phyloP scores from a whole-genome alignment of 805 yeast species.

The Barnettozyma sucrosica region DNA sequence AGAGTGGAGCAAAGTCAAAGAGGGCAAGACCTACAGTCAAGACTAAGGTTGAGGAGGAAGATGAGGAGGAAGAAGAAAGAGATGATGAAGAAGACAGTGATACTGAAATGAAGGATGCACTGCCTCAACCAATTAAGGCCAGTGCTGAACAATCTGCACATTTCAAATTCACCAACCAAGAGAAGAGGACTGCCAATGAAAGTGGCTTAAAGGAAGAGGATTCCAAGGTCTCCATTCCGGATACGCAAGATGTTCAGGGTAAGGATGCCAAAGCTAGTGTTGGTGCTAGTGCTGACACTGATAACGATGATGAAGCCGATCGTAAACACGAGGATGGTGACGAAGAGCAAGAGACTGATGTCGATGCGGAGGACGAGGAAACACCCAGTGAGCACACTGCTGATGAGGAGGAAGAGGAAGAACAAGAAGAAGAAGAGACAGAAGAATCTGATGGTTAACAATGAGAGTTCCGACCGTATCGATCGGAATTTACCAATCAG shows the following conservation, averaged over 20 bases:
- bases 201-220: background rate
- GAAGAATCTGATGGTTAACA: slow-evolving; percentile 1
- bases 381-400: slow-evolving; percentile 8
- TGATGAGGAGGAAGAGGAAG: slow-evolving; percentile 6
- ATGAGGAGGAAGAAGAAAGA: background rate
- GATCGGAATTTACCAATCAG: slow-evolving; percentile 5
- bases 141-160: slow-evolving; percentile 5
- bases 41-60: background rate
- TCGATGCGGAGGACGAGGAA: slow-evolving; percentile 4
- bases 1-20: background rate
- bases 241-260: background rate
- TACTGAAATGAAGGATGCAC: background rate
- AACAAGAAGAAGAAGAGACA: slow-evolving; percentile 5
- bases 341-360: slow-evolving; percentile 4
- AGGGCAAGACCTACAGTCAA: background rate
- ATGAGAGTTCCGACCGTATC: slow-evolving; percentile 1
- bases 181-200: background rate
- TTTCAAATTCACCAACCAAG: slow-evolving; percentile 7
- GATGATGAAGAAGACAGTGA: background rate
- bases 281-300: slow-evolving; percentile 6
- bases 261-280: slow-evolving; percentile 1
- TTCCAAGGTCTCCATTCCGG: background rate
- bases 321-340: background rate
- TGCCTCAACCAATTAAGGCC: background rate
- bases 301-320: slow-evolving; percentile 10